These are phyloP conservation scores for Coniella vitis DNA, from an alignment of 2,329 filamentous ascomycete species.

Conservation along the genomic window DNA sequence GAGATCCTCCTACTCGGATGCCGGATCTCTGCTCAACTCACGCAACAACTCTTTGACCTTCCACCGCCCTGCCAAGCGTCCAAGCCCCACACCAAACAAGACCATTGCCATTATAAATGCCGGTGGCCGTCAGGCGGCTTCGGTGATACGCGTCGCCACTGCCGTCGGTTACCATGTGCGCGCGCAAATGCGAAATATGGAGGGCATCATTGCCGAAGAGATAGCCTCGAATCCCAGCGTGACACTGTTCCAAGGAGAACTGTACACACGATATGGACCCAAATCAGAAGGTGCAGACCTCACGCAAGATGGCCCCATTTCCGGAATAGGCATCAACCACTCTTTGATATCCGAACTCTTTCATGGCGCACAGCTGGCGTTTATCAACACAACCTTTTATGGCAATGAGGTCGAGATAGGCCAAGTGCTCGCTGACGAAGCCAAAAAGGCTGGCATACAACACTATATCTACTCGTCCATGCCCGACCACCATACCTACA, in stretches of 20 bases:
- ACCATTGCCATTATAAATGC: constrained; percentile 94
- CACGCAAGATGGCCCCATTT: constrained; percentile 58
- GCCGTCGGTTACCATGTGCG: constrained; percentile 91
- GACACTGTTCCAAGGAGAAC: constrained; percentile 56
- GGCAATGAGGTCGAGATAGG: constrained; percentile 91
- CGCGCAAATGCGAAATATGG: constrained; percentile 81
- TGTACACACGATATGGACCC: constrained; percentile 48
- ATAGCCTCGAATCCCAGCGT: constrained; percentile 74
- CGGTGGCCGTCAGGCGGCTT: constrained; percentile 90
- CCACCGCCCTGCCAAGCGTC: constrained; percentile 49
- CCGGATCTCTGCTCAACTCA: constrained; percentile 46
- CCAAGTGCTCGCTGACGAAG: constrained; percentile 79
- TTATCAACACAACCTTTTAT: constrained; percentile 97
- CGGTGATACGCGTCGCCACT: constrained; percentile 86
- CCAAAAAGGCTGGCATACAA: constrained; percentile 74
- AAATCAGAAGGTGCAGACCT: constrained; percentile 50
- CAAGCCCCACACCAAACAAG: constrained; percentile 58
- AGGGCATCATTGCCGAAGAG: constrained; percentile 83
- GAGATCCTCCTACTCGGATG: constrained; percentile 54
- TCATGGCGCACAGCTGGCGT: constrained; percentile 76
- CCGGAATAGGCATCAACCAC: constrained; percentile 62
- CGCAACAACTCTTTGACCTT: constrained; percentile 56
- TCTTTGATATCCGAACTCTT: constrained; percentile 72
- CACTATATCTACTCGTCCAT: constrained; percentile 97
- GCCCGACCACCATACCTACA: constrained; percentile 85